Evolutionary conservation across 2,329 filamentous ascomycete species (phyloP).

Genomic region (Davidsoniella virescens): DNA sequence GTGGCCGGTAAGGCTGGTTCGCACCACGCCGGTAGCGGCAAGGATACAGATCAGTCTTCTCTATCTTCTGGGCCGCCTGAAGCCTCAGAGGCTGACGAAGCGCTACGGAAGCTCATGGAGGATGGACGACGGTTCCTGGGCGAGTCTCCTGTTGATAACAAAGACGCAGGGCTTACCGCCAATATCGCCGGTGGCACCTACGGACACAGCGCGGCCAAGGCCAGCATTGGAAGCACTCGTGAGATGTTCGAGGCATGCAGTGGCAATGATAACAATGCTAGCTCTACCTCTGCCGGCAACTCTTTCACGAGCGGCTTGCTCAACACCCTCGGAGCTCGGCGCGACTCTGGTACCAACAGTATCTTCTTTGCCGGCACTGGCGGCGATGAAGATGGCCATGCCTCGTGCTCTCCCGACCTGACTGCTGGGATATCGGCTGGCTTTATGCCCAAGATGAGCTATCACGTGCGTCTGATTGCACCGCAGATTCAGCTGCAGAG

Average conservation of each 20-base stretch:
- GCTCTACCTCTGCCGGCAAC: background rate
- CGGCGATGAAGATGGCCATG: slow-evolving; percentile 23
- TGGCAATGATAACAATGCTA: background rate
- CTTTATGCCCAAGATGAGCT: slow-evolving; percentile 82
- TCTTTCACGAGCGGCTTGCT: background rate
- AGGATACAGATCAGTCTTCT: slow-evolving; percentile 6
- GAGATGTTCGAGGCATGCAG: background rate
- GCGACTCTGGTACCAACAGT: slow-evolving; percentile 9
- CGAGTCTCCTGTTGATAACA: slow-evolving; percentile 18
- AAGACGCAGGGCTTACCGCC: too few species aligned
- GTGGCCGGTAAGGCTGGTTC: slow-evolving; percentile 5
- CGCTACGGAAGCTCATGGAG: slow-evolving; percentile 68
- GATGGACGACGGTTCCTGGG: slow-evolving; percentile 73
- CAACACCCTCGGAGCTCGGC: background rate
- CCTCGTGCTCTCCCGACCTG: slow-evolving; percentile 27
- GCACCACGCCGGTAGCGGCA: background rate
- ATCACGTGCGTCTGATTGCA: slow-evolving; percentile 85
- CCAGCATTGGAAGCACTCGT: slow-evolving; percentile 8
- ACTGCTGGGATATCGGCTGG: slow-evolving; percentile 68
- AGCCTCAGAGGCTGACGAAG: slow-evolving; percentile 52
- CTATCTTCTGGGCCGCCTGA: background rate
- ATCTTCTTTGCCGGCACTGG: slow-evolving; percentile 6
- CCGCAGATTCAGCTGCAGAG: slow-evolving; percentile 97
- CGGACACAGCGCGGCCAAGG: slow-evolving; percentile 4
- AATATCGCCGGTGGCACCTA: background rate